phyloP scores from a whole-genome alignment of 2,329 filamentous ascomycete species.

The Trematosphaeria pertusa region DNA sequence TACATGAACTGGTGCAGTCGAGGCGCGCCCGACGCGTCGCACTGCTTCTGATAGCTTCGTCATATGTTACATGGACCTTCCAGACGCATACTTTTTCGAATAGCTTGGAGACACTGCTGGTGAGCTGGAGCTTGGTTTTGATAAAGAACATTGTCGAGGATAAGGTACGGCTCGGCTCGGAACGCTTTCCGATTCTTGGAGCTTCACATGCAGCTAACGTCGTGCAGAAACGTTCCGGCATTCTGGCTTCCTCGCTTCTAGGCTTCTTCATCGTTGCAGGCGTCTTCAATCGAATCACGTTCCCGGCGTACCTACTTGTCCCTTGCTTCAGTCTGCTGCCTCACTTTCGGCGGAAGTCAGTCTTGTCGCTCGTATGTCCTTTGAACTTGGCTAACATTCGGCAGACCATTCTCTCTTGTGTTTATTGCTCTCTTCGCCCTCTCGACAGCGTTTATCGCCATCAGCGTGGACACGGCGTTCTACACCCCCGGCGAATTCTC shows the following conservation, averaged over 20 bases:
- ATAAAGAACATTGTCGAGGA: conserved; percentile 84
- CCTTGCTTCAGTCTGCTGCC: conserved; percentile 84
- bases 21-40: conserved; percentile 74
- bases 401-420: conserved; percentile 65
- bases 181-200: conserved; percentile 28
- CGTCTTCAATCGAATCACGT: conserved; percentile 95
- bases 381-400: conserved; percentile 11
- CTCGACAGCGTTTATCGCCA: conserved; percentile 73
- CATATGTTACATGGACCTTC: conserved; percentile 98
- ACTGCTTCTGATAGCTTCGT: conserved; percentile 86
- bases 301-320: conserved; percentile 88
- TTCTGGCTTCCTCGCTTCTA: conserved; percentile 77
- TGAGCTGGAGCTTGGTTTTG: conserved; percentile 91
- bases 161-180: conserved; percentile 64
- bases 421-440: conserved; percentile 70
- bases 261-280: conserved; percentile 85
- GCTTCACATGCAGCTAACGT: conserved; percentile 45
- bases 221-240: conserved; percentile 72
- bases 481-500: conserved; percentile 69
- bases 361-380: conserved; percentile 16
- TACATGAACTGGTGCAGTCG: conserved; percentile 86
- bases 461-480: conserved; percentile 85
- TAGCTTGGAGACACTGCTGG: conserved; percentile 90
- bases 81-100: conserved; percentile 99
- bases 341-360: conserved; percentile 82